Conservation (phyloP, 345 rosid species). For the Luvunga scandens region DNA sequence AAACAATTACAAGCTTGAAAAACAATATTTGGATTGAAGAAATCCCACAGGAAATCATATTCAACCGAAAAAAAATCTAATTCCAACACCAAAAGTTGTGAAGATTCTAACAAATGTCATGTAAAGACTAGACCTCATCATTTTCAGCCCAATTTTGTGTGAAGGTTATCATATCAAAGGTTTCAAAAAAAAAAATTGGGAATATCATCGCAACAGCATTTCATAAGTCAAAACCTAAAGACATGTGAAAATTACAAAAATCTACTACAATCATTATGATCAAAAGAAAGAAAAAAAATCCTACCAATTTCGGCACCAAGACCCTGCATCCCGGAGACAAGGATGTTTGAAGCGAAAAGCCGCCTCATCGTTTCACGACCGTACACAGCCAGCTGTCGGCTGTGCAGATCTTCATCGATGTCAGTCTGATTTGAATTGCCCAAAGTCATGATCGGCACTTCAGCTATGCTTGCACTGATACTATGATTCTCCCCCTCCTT, state of each 20-base stretch:
- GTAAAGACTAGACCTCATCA: background rate
- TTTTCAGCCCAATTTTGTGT: background rate
- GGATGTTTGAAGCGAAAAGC: conserved; percentile 86
- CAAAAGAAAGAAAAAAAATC: background rate
- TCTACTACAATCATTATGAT: background rate
- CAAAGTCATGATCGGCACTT: conserved; percentile 57
- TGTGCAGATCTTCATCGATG: conserved; percentile 97
- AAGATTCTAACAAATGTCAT: background rate
- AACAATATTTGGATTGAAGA: background rate
- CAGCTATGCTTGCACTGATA: conserved; percentile 14
- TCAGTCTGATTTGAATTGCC: conserved; percentile 68
- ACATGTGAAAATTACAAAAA: background rate
- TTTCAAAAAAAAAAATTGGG: too few relatives aligned
- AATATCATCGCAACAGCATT: background rate
- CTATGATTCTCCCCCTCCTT: conserved; percentile 21
- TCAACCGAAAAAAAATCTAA: background rate
- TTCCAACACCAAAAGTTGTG: background rate
- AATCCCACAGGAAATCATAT: background rate
- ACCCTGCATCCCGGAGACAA: conserved; percentile 91
- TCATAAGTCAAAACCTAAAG: background rate
- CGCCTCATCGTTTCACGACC: conserved; percentile 98
- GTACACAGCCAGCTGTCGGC: conserved; percentile 98
- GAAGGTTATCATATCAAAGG: background rate
- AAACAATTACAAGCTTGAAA: background rate
- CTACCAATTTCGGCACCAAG: conserved; percentile 97